phyloP scores from a whole-genome alignment of 2,329 filamentous ascomycete species.

The Lachnellula occidentalis region DNA sequence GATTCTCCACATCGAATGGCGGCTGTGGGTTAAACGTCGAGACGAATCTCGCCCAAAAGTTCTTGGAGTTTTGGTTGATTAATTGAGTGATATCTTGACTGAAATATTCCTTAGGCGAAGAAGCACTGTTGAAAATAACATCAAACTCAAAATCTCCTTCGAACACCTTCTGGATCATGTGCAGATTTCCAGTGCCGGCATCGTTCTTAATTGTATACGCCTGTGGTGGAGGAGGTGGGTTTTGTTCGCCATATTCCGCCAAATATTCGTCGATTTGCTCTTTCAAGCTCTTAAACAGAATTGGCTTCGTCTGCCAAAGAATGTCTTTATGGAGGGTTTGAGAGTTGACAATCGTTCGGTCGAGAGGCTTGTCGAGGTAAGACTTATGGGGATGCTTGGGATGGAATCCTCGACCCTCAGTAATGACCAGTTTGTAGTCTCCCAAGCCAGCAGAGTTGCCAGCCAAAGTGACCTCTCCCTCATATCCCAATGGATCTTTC shows the following conservation, averaged over 20 bases:
- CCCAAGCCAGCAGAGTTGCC: slow-evolving; percentile 70
- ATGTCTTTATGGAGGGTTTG: slow-evolving; percentile 59
- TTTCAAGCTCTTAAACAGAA: slow-evolving; percentile 60
- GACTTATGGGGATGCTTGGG: slow-evolving; percentile 60
- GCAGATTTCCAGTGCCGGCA: slow-evolving; percentile 69
- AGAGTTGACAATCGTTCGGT: slow-evolving; percentile 71
- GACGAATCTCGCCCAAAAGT: slow-evolving; percentile 71
- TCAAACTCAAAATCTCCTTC: slow-evolving; percentile 90
- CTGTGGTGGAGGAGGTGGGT: slow-evolving; percentile 76
- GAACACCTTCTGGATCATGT: slow-evolving; percentile 88
- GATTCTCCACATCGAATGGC: slow-evolving; percentile 70
- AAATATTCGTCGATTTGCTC: slow-evolving; percentile 55
- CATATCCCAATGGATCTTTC: slow-evolving; percentile 47
- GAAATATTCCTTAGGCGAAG: slow-evolving; percentile 49
- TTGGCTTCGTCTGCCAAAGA: slow-evolving; percentile 78
- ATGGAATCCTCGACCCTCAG: slow-evolving; percentile 61
- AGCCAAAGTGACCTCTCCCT: slow-evolving; percentile 60
- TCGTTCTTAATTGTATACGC: slow-evolving; percentile 72
- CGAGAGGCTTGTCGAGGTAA: slow-evolving; percentile 63
- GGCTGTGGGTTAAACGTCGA: slow-evolving; percentile 66
- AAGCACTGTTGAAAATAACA: slow-evolving; percentile 78
- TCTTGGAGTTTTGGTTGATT: slow-evolving; percentile 58
- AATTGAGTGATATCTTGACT: slow-evolving; percentile 63
- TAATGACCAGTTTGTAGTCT: slow-evolving; percentile 73
- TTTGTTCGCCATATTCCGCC: slow-evolving; percentile 54